These are phyloP conservation scores for Picochlorum sp. DNA, from an alignment of 139 green algal species.

Conservation along the genomic window DNA sequence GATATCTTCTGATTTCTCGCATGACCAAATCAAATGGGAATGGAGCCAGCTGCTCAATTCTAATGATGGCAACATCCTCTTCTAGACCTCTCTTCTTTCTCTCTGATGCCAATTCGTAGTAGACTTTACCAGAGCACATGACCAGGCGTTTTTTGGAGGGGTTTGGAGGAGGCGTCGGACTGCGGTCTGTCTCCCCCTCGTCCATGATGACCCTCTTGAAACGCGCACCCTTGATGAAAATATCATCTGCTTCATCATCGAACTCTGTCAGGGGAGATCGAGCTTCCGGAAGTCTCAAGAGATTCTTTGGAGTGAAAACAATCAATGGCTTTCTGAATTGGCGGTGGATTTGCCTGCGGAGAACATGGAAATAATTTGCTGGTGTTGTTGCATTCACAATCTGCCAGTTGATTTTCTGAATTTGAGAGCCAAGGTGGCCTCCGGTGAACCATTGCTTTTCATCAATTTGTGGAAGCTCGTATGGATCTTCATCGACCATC, in stretches of 20 bases:
- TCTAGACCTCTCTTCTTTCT: slow-evolving; percentile 59
- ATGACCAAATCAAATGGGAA: slow-evolving; percentile 96
- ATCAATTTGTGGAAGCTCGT: slow-evolving; percentile 69
- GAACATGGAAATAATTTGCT: slow-evolving; percentile 97
- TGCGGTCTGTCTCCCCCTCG: slow-evolving; percentile 46
- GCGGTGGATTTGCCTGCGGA: slow-evolving; percentile 75
- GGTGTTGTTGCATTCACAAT: slow-evolving; percentile 93
- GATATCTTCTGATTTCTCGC: slow-evolving; percentile 89
- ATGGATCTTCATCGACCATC: slow-evolving; percentile 89
- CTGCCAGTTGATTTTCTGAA: slow-evolving; percentile 86
- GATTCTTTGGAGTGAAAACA: slow-evolving; percentile 88
- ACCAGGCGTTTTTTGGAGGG: slow-evolving; percentile 67
- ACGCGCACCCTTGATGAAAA: slow-evolving; percentile 67
- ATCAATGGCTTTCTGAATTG: slow-evolving; percentile 98
- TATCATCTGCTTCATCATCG: slow-evolving; percentile 80
- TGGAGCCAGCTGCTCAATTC: slow-evolving; percentile 92
- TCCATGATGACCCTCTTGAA: slow-evolving; percentile 99
- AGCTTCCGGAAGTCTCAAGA: slow-evolving; percentile 84
- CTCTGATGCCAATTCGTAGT: slow-evolving; percentile 91
- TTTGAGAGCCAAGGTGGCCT: slow-evolving; percentile 73
- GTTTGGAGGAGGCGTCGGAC: slow-evolving; percentile 55
- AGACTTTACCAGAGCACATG: slow-evolving; percentile 94
- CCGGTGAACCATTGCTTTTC: slow-evolving; percentile 73
- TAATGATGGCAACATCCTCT: slow-evolving; percentile 70
- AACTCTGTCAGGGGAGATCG: slow-evolving; percentile 83